Percentiles rank a stretch among this genome's conserved stretches.
These are phyloP conservation scores for Cladochytrium replicatum DNA, from an alignment of 192 early-diverging fungal species.

Conservation along the genomic window DNA sequence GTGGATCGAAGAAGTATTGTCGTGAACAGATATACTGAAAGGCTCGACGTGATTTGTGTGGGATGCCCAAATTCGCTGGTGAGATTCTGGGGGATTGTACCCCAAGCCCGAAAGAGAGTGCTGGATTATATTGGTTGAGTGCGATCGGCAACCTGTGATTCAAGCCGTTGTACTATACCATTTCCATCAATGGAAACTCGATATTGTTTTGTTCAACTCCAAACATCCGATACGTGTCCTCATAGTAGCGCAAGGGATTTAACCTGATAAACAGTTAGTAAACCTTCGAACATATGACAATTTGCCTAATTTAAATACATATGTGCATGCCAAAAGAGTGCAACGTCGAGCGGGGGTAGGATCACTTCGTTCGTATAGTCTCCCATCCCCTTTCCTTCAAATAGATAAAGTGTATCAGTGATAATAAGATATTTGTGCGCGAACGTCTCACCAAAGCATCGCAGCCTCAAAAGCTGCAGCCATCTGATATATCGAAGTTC, in stretches of 20 bases:
- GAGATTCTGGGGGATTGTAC: constrained; percentile 25
- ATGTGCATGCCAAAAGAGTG: constrained; percentile 51
- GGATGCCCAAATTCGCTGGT: constrained; percentile 22
- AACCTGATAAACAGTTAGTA: too few relatives aligned
- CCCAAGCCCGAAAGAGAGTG: constrained; percentile 24
- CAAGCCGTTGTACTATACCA: too few relatives aligned
- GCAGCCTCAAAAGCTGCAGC: constrained; percentile 32
- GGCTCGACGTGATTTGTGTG: constrained; percentile 19
- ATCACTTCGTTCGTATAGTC: too few relatives aligned
- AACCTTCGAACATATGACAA: too few relatives aligned
- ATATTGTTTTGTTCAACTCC: constrained; percentile 24
- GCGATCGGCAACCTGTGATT: too few relatives aligned
- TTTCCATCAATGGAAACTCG: constrained; percentile 38
- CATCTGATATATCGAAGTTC: constrained; percentile 45
- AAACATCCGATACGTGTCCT: constrained; percentile 47
- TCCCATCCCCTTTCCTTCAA: too few relatives aligned
- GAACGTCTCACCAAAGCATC: too few relatives aligned
- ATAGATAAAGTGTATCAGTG: too few relatives aligned
- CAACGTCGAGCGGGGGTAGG: too few relatives aligned
- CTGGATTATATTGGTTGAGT: constrained; percentile 36
- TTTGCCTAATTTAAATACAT: too few relatives aligned
- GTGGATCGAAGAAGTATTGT: constrained; percentile 17
- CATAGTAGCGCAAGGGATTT: constrained; percentile 43
- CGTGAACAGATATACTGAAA: constrained; percentile 20
- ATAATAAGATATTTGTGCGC: too few relatives aligned